Conservation (phyloP, 331 rosid genomes). For the Cydonia oblonga region DNA sequence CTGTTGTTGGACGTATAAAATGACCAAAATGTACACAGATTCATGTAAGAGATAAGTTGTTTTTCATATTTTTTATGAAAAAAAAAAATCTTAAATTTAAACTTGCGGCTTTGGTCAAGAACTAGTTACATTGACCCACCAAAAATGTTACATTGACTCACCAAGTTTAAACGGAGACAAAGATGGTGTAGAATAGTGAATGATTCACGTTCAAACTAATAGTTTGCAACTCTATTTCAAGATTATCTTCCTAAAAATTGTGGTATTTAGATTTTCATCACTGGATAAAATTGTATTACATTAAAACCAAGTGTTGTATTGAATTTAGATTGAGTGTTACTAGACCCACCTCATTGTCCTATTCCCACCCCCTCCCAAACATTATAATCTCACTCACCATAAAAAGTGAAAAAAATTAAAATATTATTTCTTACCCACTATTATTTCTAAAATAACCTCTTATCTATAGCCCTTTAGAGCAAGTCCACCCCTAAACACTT, state of each 20-base stretch:
- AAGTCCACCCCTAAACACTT: too few relatives aligned
- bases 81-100: background rate
- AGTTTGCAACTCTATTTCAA: background rate
- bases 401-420: too few relatives aligned
- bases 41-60: background rate
- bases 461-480: too few relatives aligned
- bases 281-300: background rate
- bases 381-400: too few relatives aligned
- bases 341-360: too few relatives aligned
- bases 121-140: background rate
- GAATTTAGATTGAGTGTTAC: background rate
- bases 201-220: background rate
- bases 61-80: background rate
- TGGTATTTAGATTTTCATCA: background rate
- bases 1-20: background rate
- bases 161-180: background rate
- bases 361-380: too few relatives aligned
- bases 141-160: background rate
- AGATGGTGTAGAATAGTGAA: background rate
- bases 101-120: background rate
- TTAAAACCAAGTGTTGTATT: background rate
- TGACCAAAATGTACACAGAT: background rate
- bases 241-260: background rate
- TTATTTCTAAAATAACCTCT: too few relatives aligned
- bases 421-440: too few relatives aligned